A percentile compares a stretch with the other conserved stretches of the same genome.
Evolutionary conservation across 306 rosid genomes (phyloP).

Genomic region (Ceratonia siliqua): DNA sequence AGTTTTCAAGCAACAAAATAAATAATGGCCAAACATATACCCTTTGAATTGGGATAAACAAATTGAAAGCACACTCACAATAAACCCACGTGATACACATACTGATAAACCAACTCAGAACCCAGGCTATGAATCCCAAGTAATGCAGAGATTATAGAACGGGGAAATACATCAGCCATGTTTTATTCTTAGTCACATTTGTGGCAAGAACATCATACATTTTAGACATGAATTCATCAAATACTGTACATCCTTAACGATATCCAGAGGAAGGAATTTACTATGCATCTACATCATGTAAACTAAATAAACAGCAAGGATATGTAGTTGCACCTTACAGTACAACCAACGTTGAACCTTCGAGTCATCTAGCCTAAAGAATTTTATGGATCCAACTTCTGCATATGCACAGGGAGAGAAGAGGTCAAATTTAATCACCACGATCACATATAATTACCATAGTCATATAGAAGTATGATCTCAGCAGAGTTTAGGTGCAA

Average conservation of each 20-base stretch:
- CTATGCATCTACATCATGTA: neutral
- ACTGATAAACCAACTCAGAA: slow-evolving; percentile 9
- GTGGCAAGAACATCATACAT: slow-evolving; percentile 1
- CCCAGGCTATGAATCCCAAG: neutral
- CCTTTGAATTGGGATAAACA: slow-evolving; percentile 11
- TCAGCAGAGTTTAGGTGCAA: neutral
- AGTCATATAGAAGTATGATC: slow-evolving; percentile 12
- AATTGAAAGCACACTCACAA: slow-evolving; percentile 19
- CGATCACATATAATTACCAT: slow-evolving; percentile 5
- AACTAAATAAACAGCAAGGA: slow-evolving; percentile 20
- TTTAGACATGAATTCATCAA: slow-evolving; percentile 4
- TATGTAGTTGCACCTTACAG: slow-evolving; percentile 61
- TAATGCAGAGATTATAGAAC: neutral
- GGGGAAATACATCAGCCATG: slow-evolving; percentile 21
- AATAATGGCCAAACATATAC: slow-evolving; percentile 20
- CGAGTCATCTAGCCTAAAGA: slow-evolving; percentile 90
- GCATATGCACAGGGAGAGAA: slow-evolving; percentile 42
- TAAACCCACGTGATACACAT: slow-evolving; percentile 13
- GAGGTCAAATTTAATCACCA: slow-evolving; percentile 17
- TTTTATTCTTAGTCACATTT: slow-evolving; percentile 2
- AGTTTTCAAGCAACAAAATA: slow-evolving; percentile 16
- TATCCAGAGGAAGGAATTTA: slow-evolving; percentile 5
- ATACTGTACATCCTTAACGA: neutral
- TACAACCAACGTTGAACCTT: slow-evolving; percentile 81
- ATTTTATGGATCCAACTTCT: slow-evolving; percentile 80